These are phyloP conservation scores for Sporothrix euskadiensis DNA, from an alignment of 2,329 filamentous ascomycete species.

Conservation along the genomic window DNA sequence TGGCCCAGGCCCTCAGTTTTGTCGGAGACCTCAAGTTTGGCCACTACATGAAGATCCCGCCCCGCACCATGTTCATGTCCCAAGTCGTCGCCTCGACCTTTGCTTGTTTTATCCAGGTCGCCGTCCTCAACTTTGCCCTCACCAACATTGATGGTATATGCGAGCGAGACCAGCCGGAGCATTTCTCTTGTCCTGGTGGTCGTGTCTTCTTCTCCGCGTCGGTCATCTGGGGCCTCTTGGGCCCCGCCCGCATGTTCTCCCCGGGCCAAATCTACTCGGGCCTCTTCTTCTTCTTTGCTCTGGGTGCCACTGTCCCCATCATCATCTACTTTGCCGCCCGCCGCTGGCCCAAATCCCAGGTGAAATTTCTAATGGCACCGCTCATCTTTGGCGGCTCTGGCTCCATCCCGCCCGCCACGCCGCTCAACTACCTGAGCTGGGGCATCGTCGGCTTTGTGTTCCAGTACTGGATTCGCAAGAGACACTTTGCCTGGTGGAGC, in stretches of 20 bases:
- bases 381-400: constrained; percentile 63
- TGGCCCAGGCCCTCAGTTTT: constrained; percentile 66
- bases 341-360: constrained; percentile 53
- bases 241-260: constrained; percentile 64
- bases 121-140: constrained; percentile 63
- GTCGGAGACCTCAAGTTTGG: constrained; percentile 66
- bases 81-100: constrained; percentile 67
- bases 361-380: constrained; percentile 59
- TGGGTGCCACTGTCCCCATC: constrained; percentile 57
- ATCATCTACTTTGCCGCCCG: constrained; percentile 53
- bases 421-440: constrained; percentile 75
- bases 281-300: constrained; percentile 60
- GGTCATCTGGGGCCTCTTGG: constrained; percentile 68
- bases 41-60: constrained; percentile 68
- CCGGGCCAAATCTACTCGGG: constrained; percentile 62
- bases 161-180: constrained; percentile 54
- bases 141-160: constrained; percentile 65
- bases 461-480: constrained; percentile 66
- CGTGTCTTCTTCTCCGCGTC: constrained; percentile 65
- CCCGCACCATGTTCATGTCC: constrained; percentile 65
- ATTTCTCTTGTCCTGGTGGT: constrained; percentile 65
- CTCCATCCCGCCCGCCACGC: constrained; percentile 65
- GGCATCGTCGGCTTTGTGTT: constrained; percentile 69
- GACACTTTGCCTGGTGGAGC: constrained; percentile 69
- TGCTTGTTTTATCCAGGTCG: constrained; percentile 66